Evolutionary conservation across 2,329 filamentous ascomycete genomes (phyloP).

Genomic region (Ceratocystis eucalypticola): DNA sequence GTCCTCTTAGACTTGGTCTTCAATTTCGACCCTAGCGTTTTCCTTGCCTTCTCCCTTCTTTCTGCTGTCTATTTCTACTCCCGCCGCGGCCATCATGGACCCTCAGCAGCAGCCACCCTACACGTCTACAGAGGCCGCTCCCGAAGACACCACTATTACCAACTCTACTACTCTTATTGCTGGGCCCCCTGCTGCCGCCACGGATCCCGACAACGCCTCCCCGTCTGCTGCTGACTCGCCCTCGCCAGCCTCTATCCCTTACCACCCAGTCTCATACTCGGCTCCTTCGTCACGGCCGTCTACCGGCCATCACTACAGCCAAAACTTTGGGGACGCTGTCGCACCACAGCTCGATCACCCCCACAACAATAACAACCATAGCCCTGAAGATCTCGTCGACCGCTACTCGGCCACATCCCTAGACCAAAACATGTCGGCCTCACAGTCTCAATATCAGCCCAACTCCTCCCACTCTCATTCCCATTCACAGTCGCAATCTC

Average conservation of each 20-base stretch:
- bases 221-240: background rate
- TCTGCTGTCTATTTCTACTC: no score
- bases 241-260: slow-evolving; percentile 20
- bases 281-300: slow-evolving; percentile 19
- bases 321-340: slow-evolving; percentile 37
- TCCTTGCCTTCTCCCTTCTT: no score
- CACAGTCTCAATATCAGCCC: background rate
- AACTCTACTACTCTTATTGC: background rate
- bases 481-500: background rate
- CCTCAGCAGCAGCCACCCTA: slow-evolving; percentile 15
- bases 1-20: no score
- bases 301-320: slow-evolving; percentile 32
- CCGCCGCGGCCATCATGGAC: slow-evolving; percentile 11
- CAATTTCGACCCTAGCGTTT: no score
- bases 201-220: background rate
- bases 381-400: slow-evolving; percentile 31
- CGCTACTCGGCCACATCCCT: slow-evolving; percentile 35
- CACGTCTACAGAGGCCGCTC: slow-evolving; percentile 8
- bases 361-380: background rate
- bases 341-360: slow-evolving; percentile 20
- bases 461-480: background rate
- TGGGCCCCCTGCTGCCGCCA: slow-evolving; percentile 11
- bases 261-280: slow-evolving; percentile 20
- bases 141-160: slow-evolving; percentile 12
- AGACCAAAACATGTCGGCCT: slow-evolving; percentile 28